Base-by-base conservation (phyloP, 2,329 filamentous ascomycete species). In the Penicillium palitans region DNA sequence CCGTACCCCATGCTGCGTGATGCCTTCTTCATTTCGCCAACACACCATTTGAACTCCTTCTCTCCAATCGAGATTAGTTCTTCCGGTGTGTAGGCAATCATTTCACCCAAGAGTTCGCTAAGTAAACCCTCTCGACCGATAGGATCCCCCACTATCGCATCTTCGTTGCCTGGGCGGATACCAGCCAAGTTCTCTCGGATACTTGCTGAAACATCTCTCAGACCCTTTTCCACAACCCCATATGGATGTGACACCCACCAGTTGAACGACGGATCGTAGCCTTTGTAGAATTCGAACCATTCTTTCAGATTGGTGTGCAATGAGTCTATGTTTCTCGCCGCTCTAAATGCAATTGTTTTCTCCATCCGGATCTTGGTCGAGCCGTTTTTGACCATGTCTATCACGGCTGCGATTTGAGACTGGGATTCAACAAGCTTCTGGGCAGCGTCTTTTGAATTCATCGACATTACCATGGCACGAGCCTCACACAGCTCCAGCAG, bases 101-200 rank as follows among this genome's bases (percentile, higher is more conserved):
- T 80, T 68, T 87, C 84, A 0, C 79, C 78, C 56, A 80, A 75
- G 1, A 87, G 76, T 51, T 85, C 83, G 12, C 76, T 75, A 0
- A 83, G 68, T 0, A 87, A 72, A 0, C 79, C 82, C 0, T 79
- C 76, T 4, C 78, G 71, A 1, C 84, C 83, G 49, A 86, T 83
- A 0, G 84, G 83, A 60, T 86, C 78, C 1, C 83, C 83, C 29
- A 86, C 77, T 51, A 86, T 85, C 7, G 80, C 78, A 52, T 83
- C 79, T 0, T 78, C 70, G 48, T 79, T 75, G 2, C 70, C 74
- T 0, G 72, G 72, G 1, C 74, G 68, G 52, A 83, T 75, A 3
- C 81, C 82, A 0, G 80, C 78, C 0, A 84, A 69, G 2, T 73
- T 69, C 31, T 71, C 69, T 40, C 76, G 70, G n/a, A 84, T 73